Evolutionary conservation across 1,284 basidiomycete genomes (phyloP), one percentile per base, ranked within the genome.

Genomic region (Psilocybe mexicana): DNA sequence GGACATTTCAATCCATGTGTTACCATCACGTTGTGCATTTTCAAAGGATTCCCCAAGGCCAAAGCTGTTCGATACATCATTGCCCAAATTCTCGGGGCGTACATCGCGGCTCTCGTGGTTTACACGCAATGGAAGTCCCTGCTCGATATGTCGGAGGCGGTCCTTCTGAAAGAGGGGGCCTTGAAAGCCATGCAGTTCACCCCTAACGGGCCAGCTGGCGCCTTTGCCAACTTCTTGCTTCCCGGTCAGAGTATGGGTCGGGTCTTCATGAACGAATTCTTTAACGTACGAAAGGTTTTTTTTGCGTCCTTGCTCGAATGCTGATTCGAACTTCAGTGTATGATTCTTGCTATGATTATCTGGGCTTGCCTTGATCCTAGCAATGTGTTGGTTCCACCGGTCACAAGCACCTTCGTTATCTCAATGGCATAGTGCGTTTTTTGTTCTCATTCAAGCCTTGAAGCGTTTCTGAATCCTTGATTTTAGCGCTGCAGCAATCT

Each of bases 1-100:
- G 85, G 86, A 6, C 86, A 89, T 65, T 82, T 89, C 69, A 86
- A 80, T 65, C 85, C 86, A 23, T 75, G 79, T 52, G 75, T 90
- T 35, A 86, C 88, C 7, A 75, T 89, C 52, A 71, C 79, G 5
- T 74, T 80, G 53, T 70, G 79, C 14, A 25, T 87, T 11, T 84
- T 83, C 74, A 77, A 73, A 46, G 78, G 79, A 0, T 86, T 89
- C 65, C 83, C 88, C 0, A 64, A 73, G 23, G 62, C 70, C 40
- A 88, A 87, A 64, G 87, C 76, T 0, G 54, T 76, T 12, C 85
- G 86, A 68, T 88, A 86, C 63, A 84, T 89, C 54, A 55, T 81
- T 10, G 80, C 84, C 1, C 87, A 90, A 65, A 79, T 86, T 56
- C 59, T 88, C 3, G 87, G 86, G 12, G 80, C 79, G 18, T 89